Conservation (phyloP, 2,329 filamentous ascomycete genomes). For the Neodidymelliopsis sp. region DNA sequence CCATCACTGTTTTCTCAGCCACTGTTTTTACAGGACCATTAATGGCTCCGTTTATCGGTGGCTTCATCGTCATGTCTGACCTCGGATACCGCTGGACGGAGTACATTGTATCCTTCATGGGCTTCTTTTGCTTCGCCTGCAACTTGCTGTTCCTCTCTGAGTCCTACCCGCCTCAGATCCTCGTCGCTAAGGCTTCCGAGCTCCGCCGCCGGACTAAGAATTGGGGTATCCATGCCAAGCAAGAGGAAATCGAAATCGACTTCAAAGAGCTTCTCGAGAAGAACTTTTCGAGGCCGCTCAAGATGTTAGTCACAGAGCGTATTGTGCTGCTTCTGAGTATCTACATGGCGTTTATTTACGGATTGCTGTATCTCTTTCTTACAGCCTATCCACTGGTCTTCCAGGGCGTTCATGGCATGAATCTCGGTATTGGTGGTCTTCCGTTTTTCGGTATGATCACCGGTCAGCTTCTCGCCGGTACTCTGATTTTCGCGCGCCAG, state of each 20-base stretch:
- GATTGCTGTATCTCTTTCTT: conserved; percentile 82
- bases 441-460: conserved; percentile 86
- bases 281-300: conserved; percentile 60
- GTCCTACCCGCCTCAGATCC: conserved; percentile 65
- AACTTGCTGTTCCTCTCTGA: conserved; percentile 64
- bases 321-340: conserved; percentile 53
- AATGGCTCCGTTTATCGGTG: conserved; percentile 62
- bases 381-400: conserved; percentile 87
- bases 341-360: conserved; percentile 59
- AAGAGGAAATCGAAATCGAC: conserved; percentile 62
- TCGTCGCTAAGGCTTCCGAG: conserved; percentile 63
- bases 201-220: conserved; percentile 64
- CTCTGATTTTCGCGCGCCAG: conserved; percentile 69
- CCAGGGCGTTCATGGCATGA: conserved; percentile 73
- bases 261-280: conserved; percentile 59
- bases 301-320: conserved; percentile 58
- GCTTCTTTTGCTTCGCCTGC: conserved; percentile 58
- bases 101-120: conserved; percentile 65
- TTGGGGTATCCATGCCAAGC: conserved; percentile 68
- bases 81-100: conserved; percentile 65
- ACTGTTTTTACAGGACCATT: conserved; percentile 61
- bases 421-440: conserved; percentile 73
- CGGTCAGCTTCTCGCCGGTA: conserved; percentile 74
- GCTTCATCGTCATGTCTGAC: conserved; percentile 60
- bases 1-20: conserved; percentile 59